Percentiles rank a stretch among this genome's conserved stretches.
These are phyloP conservation scores for Sextonia rubra DNA, from an alignment of 164 flowering plant species.

Conservation along the genomic window DNA sequence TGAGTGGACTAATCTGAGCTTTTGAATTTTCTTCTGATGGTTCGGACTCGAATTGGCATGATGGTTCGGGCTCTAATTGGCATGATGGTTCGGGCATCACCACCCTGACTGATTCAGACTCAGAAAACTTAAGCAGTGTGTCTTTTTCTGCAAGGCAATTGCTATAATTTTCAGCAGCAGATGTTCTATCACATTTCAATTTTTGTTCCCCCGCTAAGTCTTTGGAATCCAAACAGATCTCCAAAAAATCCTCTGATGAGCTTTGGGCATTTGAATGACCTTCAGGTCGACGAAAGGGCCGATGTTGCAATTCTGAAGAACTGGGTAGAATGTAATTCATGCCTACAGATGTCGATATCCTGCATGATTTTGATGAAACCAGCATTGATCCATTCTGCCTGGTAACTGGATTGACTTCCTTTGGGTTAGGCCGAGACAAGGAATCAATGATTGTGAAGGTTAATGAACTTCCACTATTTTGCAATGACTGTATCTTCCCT, in stretches of 20 bases:
- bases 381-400: constrained; percentile 27
- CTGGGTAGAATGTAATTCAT: constrained; percentile 14
- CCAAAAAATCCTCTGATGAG: constrained; percentile 31
- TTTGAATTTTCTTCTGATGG: constrained; percentile 41
- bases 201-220: constrained; percentile 19
- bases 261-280: background rate
- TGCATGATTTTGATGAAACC: constrained; percentile 16
- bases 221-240: constrained; percentile 28
- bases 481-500: constrained; percentile 50
- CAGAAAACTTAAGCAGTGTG: constrained; percentile 27
- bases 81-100: constrained; percentile 39
- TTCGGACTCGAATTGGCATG: constrained; percentile 38
- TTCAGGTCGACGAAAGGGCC: constrained; percentile 11
- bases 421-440: constrained; percentile 32
- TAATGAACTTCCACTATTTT: constrained; percentile 28
- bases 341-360: constrained; percentile 12
- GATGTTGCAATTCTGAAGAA: constrained; percentile 13
- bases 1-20: constrained; percentile 40
- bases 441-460: constrained; percentile 46
- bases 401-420: constrained; percentile 28
- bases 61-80: too few species aligned
- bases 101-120: constrained; percentile 55
- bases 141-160: constrained; percentile 43
- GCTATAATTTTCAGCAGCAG: constrained; percentile 33
- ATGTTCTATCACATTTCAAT: constrained; percentile 25